These are phyloP conservation scores for Alectoria sarmentosa DNA, from an alignment of 495 filamentous ascomycete species.

Conservation along the genomic window DNA sequence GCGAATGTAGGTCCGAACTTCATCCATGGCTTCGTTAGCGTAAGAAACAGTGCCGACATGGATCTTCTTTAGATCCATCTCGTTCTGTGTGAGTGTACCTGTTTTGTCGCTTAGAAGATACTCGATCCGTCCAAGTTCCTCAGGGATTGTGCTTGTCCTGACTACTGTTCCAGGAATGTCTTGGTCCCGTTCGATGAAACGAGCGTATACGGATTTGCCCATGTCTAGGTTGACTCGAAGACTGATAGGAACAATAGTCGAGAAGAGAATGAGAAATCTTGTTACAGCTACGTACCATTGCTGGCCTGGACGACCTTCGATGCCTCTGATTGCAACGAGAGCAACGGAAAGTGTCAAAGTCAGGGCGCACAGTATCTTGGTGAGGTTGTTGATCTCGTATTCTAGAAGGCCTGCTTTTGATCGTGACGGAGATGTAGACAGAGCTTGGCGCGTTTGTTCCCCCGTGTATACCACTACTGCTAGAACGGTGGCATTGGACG, in stretches of 20 bases:
- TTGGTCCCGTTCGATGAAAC: constrained; percentile 86
- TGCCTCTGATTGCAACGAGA: constrained; percentile 81
- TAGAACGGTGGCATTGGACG: constrained; percentile 78
- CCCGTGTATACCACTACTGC: constrained; percentile 93
- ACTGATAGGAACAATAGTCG: constrained; percentile 96
- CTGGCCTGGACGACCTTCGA: constrained; percentile 56
- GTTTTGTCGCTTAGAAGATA: constrained; percentile 97
- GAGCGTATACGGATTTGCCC: constrained; percentile 92
- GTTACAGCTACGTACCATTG: constrained; percentile 92
- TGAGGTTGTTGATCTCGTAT: constrained; percentile 95
- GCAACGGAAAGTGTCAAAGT: constrained; percentile 81
- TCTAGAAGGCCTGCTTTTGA: constrained; percentile 92
- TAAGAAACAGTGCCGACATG: constrained; percentile 98
- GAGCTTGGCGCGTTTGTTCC: constrained; percentile 84
- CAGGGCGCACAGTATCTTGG: constrained; percentile 88
- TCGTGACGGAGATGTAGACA: constrained; percentile 84
- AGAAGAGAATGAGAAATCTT: constrained; percentile 96
- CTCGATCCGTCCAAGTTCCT: constrained; percentile 92
- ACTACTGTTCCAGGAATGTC: constrained; percentile 90
- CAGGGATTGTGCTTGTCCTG: constrained; percentile 92
- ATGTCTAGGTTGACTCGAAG: constrained; percentile 94
- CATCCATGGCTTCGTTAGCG: constrained; percentile 97
- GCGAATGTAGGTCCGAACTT: constrained; percentile 76
- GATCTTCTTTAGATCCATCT: constrained; percentile 98
- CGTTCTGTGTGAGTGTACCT: constrained; percentile 92